These are phyloP conservation scores for Trematosphaeria pertusa DNA, from an alignment of 2,329 filamentous ascomycete species.

Conservation along the genomic window DNA sequence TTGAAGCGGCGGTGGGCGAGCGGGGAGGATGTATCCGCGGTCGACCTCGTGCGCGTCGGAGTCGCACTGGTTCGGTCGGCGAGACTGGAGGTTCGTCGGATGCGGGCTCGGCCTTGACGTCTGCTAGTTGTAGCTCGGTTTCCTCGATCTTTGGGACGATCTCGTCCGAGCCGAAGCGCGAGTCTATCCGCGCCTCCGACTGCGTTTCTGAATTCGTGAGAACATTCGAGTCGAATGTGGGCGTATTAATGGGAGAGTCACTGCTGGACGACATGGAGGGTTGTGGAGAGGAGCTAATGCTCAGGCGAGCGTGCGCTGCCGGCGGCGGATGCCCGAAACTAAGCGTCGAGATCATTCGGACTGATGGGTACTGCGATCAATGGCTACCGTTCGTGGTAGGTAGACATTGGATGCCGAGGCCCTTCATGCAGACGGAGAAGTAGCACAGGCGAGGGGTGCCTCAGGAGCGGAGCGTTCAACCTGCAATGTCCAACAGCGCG, in stretches of 20 bases:
- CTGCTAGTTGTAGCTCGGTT: conserved; percentile 53
- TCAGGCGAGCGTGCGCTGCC: conserved; percentile 42
- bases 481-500: background rate
- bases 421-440: background rate
- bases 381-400: conserved; percentile 23
- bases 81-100: conserved; percentile 42
- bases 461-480: conserved; percentile 1
- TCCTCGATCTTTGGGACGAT: conserved; percentile 63
- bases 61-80: conserved; percentile 45
- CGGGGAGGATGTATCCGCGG: conserved; percentile 80
- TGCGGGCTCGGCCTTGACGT: conserved; percentile 44
- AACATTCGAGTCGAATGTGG: conserved; percentile 41
- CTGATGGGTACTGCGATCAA: conserved; percentile 20
- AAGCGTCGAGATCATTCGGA: conserved; percentile 45
- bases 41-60: conserved; percentile 67
- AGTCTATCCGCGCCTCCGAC: conserved; percentile 33
- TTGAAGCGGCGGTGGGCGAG: conserved; percentile 65
- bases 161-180: conserved; percentile 38
- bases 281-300: conserved; percentile 49
- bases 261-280: conserved; percentile 50
- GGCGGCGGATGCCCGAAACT: conserved; percentile 45
- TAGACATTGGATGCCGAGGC: conserved; percentile 34
- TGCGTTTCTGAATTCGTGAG: conserved; percentile 31
- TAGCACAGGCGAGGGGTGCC: conserved; percentile 4
- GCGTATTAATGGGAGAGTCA: conserved; percentile 47